phyloP scores from a whole-genome alignment of 805 yeast species.

The Schizosaccharomyces lindneri region DNA sequence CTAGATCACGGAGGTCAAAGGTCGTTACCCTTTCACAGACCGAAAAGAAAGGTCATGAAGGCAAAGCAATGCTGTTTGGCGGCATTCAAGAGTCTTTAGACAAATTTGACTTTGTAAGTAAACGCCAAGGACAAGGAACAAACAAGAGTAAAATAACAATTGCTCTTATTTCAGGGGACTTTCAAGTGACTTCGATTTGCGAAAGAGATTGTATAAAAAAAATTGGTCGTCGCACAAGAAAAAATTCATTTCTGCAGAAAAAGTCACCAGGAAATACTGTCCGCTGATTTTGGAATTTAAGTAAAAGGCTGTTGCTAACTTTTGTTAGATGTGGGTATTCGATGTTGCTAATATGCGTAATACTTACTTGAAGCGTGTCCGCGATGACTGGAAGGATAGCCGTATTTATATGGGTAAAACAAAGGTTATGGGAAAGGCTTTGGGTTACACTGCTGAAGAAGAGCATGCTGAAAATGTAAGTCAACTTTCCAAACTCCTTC shows the following conservation, averaged over 20 bases:
- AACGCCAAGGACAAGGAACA: background rate
- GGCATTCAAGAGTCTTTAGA: conserved; percentile 70
- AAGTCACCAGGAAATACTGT: too few relatives aligned
- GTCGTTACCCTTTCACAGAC: conserved; percentile 77
- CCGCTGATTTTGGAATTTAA: background rate
- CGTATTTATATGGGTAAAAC: conserved; percentile 70
- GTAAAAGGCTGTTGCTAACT: background rate
- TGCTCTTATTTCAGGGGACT: too few relatives aligned
- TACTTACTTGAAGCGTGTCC: conserved; percentile 77
- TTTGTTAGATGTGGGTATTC: conserved; percentile 38
- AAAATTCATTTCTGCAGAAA: too few relatives aligned
- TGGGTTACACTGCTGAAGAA: conserved; percentile 68
- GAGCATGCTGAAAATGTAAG: conserved; percentile 73
- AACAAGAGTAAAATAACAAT: too few relatives aligned
- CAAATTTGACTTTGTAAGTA: conserved; percentile 31
- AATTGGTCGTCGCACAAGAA: too few relatives aligned
- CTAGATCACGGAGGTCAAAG: background rate
- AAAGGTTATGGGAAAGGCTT: conserved; percentile 75
- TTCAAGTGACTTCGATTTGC: too few relatives aligned
- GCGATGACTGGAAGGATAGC: conserved; percentile 82
- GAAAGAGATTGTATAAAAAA: too few relatives aligned
- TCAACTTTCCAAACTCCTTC: conserved; percentile 26
- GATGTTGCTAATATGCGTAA: conserved; percentile 82
- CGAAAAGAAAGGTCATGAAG: conserved; percentile 83
- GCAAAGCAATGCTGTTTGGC: conserved; percentile 74